Percentiles rank a stretch among this genome's conserved stretches.
Conservation (phyloP, 2,329 filamentous ascomycete genomes). For the Monosporascus sp. region DNA sequence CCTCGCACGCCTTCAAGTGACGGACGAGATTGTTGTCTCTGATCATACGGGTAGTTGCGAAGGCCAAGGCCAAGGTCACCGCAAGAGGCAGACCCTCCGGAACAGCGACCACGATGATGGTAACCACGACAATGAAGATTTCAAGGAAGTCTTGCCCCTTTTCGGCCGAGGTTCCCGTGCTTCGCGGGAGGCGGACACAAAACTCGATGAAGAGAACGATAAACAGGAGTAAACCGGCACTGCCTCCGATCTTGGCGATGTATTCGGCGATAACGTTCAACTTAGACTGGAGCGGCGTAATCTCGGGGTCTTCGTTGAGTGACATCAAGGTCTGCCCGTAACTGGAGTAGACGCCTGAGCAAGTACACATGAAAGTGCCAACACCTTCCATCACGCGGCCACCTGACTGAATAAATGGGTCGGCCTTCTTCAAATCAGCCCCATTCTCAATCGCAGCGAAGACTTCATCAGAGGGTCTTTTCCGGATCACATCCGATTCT, state of each 20-base stretch:
- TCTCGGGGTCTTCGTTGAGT: slow-evolving; percentile 67
- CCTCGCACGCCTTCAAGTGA: slow-evolving; percentile 72
- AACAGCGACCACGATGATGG: slow-evolving; percentile 75
- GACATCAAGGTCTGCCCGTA: slow-evolving; percentile 74
- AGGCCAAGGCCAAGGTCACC: slow-evolving; percentile 72
- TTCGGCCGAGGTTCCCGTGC: slow-evolving; percentile 52
- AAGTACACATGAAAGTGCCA: slow-evolving; percentile 69
- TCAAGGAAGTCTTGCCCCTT: slow-evolving; percentile 77
- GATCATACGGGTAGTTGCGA: slow-evolving; percentile 72
- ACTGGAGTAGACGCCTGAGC: slow-evolving; percentile 67
- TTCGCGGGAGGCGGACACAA: slow-evolving; percentile 59
- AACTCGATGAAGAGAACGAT: slow-evolving; percentile 84
- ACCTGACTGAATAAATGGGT: slow-evolving; percentile 83
- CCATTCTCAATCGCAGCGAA: slow-evolving; percentile 63
- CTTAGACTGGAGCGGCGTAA: slow-evolving; percentile 72
- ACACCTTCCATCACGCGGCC: slow-evolving; percentile 73
- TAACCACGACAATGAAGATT: slow-evolving; percentile 74
- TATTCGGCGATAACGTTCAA: slow-evolving; percentile 71
- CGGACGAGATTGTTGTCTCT: slow-evolving; percentile 74
- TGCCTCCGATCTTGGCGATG: slow-evolving; percentile 73
- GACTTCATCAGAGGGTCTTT: slow-evolving; percentile 62
- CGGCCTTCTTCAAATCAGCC: slow-evolving; percentile 65
- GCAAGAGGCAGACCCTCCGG: slow-evolving; percentile 73
- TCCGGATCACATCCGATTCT: slow-evolving; percentile 71
- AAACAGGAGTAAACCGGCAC: slow-evolving; percentile 74